These are phyloP conservation scores for Clavulina sp. DNA, from an alignment of 768 basidiomycete genomes.

Conservation along the genomic window DNA sequence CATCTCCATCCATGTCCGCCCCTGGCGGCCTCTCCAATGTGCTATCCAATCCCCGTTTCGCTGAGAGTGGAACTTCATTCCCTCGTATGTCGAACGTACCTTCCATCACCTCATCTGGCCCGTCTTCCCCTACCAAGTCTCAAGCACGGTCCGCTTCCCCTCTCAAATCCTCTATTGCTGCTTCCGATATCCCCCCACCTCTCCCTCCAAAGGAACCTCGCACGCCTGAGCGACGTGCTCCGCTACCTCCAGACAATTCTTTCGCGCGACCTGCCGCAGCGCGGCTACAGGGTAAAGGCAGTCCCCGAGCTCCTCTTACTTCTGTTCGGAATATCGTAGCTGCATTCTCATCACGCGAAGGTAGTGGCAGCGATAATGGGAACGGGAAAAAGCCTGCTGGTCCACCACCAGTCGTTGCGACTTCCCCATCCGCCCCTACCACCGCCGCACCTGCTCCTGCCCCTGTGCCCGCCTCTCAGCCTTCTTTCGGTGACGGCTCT, in stretches of 20 bases:
- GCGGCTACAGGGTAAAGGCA: not conserved
- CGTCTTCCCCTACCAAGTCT: slow-evolving; percentile 33
- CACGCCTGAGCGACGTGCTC: not conserved
- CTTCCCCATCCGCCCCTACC: not conserved
- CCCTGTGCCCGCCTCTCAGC: not conserved
- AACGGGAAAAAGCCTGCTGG: not conserved
- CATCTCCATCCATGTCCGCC: slow-evolving; percentile 25
- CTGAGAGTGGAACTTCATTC: slow-evolving; percentile 20
- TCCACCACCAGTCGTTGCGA: not conserved
- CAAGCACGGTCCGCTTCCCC: slow-evolving; percentile 11
- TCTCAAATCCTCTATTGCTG: not conserved
- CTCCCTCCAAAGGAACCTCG: slow-evolving; percentile 15
- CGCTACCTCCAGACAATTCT: slow-evolving; percentile 1
- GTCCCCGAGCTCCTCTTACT: not conserved
- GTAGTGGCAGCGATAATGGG: no score
- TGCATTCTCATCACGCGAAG: not conserved
- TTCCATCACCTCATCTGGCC: slow-evolving; percentile 20
- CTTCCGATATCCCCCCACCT: slow-evolving; percentile 33
- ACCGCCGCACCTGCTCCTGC: not conserved
- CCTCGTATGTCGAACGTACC: slow-evolving; percentile 10
- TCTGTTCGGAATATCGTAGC: slow-evolving; percentile 1
- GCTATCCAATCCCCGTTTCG: no score
- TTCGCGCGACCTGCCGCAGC: not conserved
- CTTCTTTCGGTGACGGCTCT: not conserved
- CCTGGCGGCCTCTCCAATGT: no score